These are phyloP conservation scores for Ceratonia siliqua DNA, from an alignment of 306 rosid species.

Conservation along the genomic window DNA sequence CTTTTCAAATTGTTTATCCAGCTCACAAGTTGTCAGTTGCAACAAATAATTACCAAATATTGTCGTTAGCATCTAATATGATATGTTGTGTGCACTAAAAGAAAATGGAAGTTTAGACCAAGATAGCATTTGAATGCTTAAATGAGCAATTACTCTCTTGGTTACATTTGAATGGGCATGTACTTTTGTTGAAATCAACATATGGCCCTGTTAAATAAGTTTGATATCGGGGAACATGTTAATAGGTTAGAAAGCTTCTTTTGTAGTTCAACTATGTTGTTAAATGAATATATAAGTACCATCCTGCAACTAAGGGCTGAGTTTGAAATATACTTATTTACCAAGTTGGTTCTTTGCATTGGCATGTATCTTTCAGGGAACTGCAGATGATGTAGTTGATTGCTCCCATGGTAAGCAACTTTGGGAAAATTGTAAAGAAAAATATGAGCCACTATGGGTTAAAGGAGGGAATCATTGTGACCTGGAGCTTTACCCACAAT, in stretches of 20 bases:
- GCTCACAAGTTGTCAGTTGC: not conserved
- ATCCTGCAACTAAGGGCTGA: not conserved
- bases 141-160: not conserved
- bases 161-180: slow-evolving; percentile 15
- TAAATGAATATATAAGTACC: not conserved
- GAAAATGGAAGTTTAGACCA: not conserved
- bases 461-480: slow-evolving; percentile 95
- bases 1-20: not conserved
- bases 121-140: not conserved
- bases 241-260: not conserved
- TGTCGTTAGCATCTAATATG: not conserved
- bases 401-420: slow-evolving; percentile 97
- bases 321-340: slow-evolving; percentile 32
- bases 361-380: slow-evolving; percentile 62
- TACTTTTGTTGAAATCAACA: slow-evolving; percentile 1
- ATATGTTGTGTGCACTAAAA: slow-evolving; percentile 8
- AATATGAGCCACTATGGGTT: slow-evolving; percentile 95
- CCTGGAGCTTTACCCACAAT: slow-evolving; percentile 86
- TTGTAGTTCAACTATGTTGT: not conserved
- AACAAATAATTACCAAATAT: not conserved
- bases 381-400: slow-evolving; percentile 81
- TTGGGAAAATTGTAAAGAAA: slow-evolving; percentile 90
- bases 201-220: not conserved
- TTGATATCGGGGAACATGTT: not conserved
- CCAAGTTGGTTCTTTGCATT: slow-evolving; percentile 31